Conservation (phyloP, 257 asterid genomes). For the Solanum raphanifolium region DNA sequence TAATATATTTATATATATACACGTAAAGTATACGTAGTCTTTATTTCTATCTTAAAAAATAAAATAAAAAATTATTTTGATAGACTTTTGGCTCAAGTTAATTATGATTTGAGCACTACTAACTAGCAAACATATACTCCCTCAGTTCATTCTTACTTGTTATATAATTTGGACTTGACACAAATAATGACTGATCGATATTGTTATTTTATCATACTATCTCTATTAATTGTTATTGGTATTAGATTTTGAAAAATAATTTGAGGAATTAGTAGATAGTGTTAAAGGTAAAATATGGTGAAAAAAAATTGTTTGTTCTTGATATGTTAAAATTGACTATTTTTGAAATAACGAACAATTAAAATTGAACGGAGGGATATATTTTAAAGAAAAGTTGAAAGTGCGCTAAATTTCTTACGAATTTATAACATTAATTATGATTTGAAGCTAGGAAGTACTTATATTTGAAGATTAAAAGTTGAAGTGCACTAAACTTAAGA, state of each 20-base stretch:
- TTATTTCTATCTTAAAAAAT: too few species aligned
- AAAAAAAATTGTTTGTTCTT: too few species aligned
- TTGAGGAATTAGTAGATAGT: not conserved
- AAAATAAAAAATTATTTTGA: accelerated
- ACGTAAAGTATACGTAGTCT: too few species aligned
- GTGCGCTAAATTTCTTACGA: not conserved
- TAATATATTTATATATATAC: too few species aligned
- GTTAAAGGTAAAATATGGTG: not conserved
- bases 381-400: not conserved
- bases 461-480: not conserved
- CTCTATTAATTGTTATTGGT: too few species aligned
- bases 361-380: too few species aligned
- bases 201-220: too few species aligned
- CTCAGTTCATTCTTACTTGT: not conserved
- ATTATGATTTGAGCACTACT: not conserved
- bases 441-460: not conserved
- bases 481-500: not conserved
- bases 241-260: too few species aligned
- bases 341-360: too few species aligned
- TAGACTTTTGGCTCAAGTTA: not conserved
- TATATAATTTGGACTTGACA: not conserved
- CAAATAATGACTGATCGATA: too few species aligned
- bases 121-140: too few species aligned
- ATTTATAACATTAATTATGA: not conserved
- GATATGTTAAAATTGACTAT: too few species aligned